Evolutionary conservation across 805 yeast species (phyloP), one percentile per base, ranked within the genome.

Genomic region (Schizosaccharomyces cryophilus): DNA sequence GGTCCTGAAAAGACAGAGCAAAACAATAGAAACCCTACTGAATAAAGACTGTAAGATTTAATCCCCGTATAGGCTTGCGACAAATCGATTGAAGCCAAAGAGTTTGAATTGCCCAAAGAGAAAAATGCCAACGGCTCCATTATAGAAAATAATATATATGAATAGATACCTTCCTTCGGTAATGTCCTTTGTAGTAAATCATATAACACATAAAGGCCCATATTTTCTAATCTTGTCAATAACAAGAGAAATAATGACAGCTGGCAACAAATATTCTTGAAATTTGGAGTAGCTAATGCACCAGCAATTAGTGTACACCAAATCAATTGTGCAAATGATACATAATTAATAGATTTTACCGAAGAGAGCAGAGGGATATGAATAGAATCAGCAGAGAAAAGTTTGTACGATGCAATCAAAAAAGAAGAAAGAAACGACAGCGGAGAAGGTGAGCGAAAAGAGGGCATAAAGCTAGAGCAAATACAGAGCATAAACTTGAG

Each of bases 51-150:
- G 68, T 87, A 93, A 56, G 79, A 77, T 0, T 80, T 71, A 6
- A 89, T 75, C 0, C 98, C 98, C 68, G 90, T 90, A 70, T 93
- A 93, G 0, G 96, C 89, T 69, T 90, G 89, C 0, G 95, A 80
- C 29, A 93, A 75, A 67, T 90, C 96, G 26, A 93, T 82, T 0
- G 96, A 84, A 0, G 96, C 90, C 65, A 93, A 76, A 48, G 95
- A 87, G 68, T 93, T 93, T 0, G 97, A 88, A 60, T 86, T 87
- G 0, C 97, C 97, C 69, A 84, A 76, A 24, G 86, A 85, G 73
- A 86, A 93, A 69, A 90, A 93, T 0, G 88, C 73, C 54, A 87
- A 73, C 65, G 87, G 82, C 68, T 87, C 94, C 59, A 87, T 65
- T 26, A 84, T 15, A 29, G 9, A 51, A 9, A 11, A 29, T 29